Evolutionary conservation across 441 rosid species (phyloP), one percentile per base, ranked within the genome.

Genomic region (Bruguiera hainesii): DNA sequence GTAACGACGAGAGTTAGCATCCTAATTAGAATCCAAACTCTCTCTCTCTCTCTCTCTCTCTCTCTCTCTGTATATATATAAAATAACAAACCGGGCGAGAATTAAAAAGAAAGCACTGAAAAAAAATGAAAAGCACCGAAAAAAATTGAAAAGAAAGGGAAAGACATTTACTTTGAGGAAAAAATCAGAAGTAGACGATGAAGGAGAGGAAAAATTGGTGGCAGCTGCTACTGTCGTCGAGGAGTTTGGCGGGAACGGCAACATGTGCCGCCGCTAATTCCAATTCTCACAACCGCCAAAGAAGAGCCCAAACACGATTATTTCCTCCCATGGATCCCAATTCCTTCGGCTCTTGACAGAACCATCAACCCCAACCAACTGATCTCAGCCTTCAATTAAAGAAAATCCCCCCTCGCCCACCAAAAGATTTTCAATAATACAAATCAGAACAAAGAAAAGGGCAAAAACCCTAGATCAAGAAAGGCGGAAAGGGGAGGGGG

Each of bases 221-320:
- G 58, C 58, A 55, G 16, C 39, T 6, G 61, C 61, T 57, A 57
- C 39, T 6, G 61, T 57, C 39, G 61, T 57, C n/a, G 61, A 55
- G 30, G 58, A 55, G 30, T 55, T 15, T 8, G n/a, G 28, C 29
- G 16, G 56, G 25, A 57, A 39, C 21, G 61, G 58, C 61, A 57
- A 29, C 61, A 57, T 57, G 61, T 57, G 61, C 61, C 61, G 61
- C 61, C 19, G 33, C 10, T 2, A 18, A 26, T 57, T 57, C 33
- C 61, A 30, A 26, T 28, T 28, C 37, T 57, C 61, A 57, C 21
- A 35, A 29, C 61, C 39, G 21, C 46, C 46, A 37, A 37, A 37
- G 15, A 10, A 42, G 39, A 57, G 16, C 61, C 61, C 39, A 57
- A 18, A 26, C 58, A 55, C 35, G n/a, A 18, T 2, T 29, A 29